Evolutionary conservation across 202 grass and related monocot species (phyloP).

Genomic region (Cymbopogon flexuosus): DNA sequence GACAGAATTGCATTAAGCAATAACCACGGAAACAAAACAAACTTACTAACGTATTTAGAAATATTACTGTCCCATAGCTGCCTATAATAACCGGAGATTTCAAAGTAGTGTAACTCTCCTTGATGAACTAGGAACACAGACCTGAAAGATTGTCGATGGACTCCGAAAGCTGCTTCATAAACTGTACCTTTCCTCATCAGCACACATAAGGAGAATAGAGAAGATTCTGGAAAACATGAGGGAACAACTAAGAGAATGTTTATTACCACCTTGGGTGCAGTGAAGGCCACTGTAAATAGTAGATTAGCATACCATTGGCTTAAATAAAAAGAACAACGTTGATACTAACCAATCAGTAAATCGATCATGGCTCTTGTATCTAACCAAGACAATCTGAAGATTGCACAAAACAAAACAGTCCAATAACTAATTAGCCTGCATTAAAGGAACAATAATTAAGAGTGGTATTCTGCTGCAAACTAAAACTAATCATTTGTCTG

Average conservation of each 20-base stretch:
- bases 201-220: not conserved
- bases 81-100: not conserved
- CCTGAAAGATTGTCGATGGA: not conserved
- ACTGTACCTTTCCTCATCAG: not conserved
- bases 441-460: not conserved
- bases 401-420: not conserved
- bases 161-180: not conserved
- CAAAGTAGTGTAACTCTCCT: not conserved
- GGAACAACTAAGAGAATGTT: not conserved
- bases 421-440: not conserved
- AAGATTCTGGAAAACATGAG: not conserved
- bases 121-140: not conserved
- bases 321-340: not conserved
- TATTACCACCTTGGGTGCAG: not conserved
- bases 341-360: not conserved
- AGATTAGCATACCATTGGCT: too few relatives aligned
- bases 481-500: not conserved
- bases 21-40: not conserved
- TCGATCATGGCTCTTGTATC: not conserved
- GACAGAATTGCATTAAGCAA: not conserved
- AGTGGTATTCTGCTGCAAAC: not conserved
- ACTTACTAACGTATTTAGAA: not conserved
- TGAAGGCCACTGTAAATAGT: not conserved
- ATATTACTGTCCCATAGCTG: not conserved
- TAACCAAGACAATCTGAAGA: not conserved